A percentile compares a stretch with the other conserved stretches of the same genome.
phyloP scores from a whole-genome alignment of 2,329 filamentous ascomycete genomes.

The Claviceps spartinae region DNA sequence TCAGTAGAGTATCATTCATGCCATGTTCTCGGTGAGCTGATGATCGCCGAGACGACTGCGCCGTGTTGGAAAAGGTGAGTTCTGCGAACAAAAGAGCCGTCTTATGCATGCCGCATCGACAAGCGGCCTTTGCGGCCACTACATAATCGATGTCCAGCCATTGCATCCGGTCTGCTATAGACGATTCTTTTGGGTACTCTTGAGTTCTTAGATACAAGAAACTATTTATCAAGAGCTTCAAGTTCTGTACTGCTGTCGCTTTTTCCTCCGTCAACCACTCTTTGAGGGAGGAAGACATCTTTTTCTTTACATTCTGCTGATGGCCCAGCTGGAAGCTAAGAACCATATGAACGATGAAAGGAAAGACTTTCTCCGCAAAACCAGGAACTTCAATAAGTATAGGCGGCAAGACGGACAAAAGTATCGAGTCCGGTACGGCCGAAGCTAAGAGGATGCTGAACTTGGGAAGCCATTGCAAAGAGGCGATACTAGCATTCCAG shows the following conservation, averaged over 20 bases:
- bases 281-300: slow-evolving; percentile 52
- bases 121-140: slow-evolving; percentile 56
- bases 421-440: slow-evolving; percentile 45
- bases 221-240: slow-evolving; percentile 61
- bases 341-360: slow-evolving; percentile 74
- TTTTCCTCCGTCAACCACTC: slow-evolving; percentile 41
- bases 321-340: slow-evolving; percentile 54
- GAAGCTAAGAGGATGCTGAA: slow-evolving; percentile 49
- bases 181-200: slow-evolving; percentile 57
- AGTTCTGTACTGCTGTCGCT: slow-evolving; percentile 40
- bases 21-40: slow-evolving; percentile 41
- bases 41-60: slow-evolving; percentile 50
- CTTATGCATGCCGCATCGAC: slow-evolving; percentile 71
- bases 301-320: slow-evolving; percentile 43
- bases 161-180: slow-evolving; percentile 60
- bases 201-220: slow-evolving; percentile 84
- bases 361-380: slow-evolving; percentile 63
- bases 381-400: slow-evolving; percentile 52
- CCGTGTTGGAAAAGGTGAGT: slow-evolving; percentile 44
- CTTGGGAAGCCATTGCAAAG: slow-evolving; percentile 44
- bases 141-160: slow-evolving; percentile 81
- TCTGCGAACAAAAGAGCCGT: slow-evolving; percentile 76
- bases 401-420: slow-evolving; percentile 54
- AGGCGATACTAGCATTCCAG: slow-evolving; percentile 27
- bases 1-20: slow-evolving; percentile 56